Evolutionary conservation across 441 rosid genomes (phyloP).

Genomic region (Populus hybrid): DNA sequence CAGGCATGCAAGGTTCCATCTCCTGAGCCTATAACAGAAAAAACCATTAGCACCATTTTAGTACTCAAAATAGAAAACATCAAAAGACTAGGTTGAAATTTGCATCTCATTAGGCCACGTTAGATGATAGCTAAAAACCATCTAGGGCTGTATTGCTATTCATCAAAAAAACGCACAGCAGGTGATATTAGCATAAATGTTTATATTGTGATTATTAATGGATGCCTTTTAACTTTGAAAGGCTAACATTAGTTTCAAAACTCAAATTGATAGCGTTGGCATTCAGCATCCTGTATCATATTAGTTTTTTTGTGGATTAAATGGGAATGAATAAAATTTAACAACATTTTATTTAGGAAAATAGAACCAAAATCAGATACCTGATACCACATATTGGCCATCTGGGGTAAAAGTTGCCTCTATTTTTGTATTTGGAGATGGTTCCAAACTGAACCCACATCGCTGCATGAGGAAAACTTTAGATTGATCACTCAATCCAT

Average conservation of each 20-base stretch:
- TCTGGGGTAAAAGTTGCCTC: constrained; percentile 98
- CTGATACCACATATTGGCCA: constrained; percentile 91
- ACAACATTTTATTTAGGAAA: background rate
- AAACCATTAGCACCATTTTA: background rate
- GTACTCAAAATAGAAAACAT: no score
- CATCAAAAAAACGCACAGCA: background rate
- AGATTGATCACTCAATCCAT: background rate
- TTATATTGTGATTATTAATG: background rate
- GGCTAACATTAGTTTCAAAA: background rate
- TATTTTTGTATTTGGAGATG: constrained; percentile 69
- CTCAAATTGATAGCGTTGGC: background rate
- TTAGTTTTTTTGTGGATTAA: background rate
- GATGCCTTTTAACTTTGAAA: background rate
- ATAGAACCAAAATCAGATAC: constrained; percentile 33
- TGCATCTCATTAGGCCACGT: background rate
- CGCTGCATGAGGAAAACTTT: constrained; percentile 44
- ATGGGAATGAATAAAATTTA: background rate
- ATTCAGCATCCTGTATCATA: background rate
- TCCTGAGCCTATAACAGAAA: constrained; percentile 64
- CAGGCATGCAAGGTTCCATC: constrained; percentile 90
- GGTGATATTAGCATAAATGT: no score
- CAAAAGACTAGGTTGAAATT: background rate
- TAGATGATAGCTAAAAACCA: background rate
- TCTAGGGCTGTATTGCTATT: background rate
- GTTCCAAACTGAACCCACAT: constrained; percentile 88